A percentile compares a stretch with the other conserved stretches of the same genome.
Evolutionary conservation across 768 basidiomycete species (phyloP).

Genomic region (Flagelloscypha sp.): DNA sequence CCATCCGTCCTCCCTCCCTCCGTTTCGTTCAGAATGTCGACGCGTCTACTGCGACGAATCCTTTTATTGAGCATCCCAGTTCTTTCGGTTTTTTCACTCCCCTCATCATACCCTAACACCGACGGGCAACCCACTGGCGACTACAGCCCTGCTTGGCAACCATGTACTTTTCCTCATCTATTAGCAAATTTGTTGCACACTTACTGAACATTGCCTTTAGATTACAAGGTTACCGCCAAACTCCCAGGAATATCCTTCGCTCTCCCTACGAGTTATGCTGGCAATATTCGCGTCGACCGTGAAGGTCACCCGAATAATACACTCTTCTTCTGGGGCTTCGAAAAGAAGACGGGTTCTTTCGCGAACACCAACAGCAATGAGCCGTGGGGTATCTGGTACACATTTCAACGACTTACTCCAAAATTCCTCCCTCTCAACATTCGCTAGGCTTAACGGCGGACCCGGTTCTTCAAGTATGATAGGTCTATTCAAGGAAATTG

Average conservation of each 20-base stretch:
- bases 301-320: conserved; percentile 55
- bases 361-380: conserved; percentile 25
- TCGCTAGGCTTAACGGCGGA: conserved; percentile 21
- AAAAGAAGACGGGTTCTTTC: conserved; percentile 42
- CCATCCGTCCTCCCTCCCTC: no score
- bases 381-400: conserved; percentile 71
- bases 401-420: conserved; percentile 31
- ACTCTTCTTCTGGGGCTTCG: conserved; percentile 59
- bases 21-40: no score
- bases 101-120: no score
- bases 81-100: no score
- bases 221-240: conserved; percentile 47
- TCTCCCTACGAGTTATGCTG: conserved; percentile 41
- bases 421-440: conserved; percentile 1
- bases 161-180: conserved; percentile 31
- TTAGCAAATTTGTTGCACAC: conserved; percentile 2
- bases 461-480: conserved; percentile 66
- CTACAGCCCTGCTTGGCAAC: conserved; percentile 53
- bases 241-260: conserved; percentile 58
- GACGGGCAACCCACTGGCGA: conserved; percentile 35
- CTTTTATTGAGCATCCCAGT: no score
- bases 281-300: conserved; percentile 56
- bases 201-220: conserved; percentile 21
- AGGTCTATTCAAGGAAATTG: conserved; percentile 50
- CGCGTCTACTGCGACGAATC: no score